Evolutionary conservation across 768 basidiomycete genomes (phyloP), one percentile per base, ranked within the genome.

Genomic region (Lentinus brumalis): DNA sequence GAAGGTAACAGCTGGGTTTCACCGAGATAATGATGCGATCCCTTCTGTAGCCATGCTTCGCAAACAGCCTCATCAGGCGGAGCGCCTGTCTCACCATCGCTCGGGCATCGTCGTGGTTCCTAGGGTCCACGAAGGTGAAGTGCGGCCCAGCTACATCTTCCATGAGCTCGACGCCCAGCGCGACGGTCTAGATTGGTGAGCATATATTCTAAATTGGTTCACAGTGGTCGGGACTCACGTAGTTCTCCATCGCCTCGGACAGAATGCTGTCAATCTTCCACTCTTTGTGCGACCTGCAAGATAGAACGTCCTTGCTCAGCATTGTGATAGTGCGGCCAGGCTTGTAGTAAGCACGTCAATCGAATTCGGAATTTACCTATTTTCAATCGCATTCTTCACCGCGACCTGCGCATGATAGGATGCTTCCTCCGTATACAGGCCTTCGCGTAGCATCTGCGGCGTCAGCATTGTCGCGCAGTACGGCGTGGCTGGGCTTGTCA

Each of bases 21-120:
- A 87, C 86, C 60, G 80, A 81, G 50, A 87, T 69, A 39, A 86
- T 65, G 55, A 88, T 70, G 38, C 76, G 73, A 61, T 75, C 71
- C 49, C 71, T 73, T 11, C 65, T 60, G 30, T 82, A 69, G 5
- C 78, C 79, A 0, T 76, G 76, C 56, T 71, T 67, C 57, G 74
- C 74, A 45, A 85, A 83, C 49, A 77, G 70, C 40, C 63, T 63
- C 32, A 79, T 67, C 59, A 86, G 65, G 9, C 76, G 72, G 14
- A 68, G 67, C 8, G 83, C 84, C 62, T 77, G 75, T 21, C 69
- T 56, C 5, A 81, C 74, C 71, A 88, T 80, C 30, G 65, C 73
- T 3, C 46, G 45, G 0, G 70, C 52, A 63, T 83, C 68, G 9
- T 69, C 66, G 55, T 79, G 73, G n/a, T 73, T 66, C 41, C 81